Conservation (phyloP, 345 rosid species). For the Cardamine chenopodiifolia region DNA sequence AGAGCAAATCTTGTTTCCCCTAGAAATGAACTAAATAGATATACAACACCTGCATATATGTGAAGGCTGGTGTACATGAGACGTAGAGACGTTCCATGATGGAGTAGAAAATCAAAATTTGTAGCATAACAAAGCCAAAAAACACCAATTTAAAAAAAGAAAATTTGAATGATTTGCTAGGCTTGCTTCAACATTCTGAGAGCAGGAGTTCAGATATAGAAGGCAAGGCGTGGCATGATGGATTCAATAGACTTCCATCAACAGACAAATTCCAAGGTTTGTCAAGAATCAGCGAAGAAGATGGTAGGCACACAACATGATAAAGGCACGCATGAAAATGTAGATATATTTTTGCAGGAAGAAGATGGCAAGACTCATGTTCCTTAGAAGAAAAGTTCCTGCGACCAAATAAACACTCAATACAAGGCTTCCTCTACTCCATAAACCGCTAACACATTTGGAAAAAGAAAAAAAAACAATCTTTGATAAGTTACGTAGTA, state of each 20-base stretch:
- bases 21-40: conserved; percentile 47
- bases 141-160: conserved; percentile 46
- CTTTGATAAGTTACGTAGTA: neutral
- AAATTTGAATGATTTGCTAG: conserved; percentile 65
- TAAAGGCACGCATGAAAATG: conserved; percentile 65
- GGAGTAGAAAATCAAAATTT: conserved; percentile 35
- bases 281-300: conserved; percentile 39
- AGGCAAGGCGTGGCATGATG: conserved; percentile 48
- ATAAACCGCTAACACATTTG: conserved; percentile 7
- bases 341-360: conserved; percentile 55
- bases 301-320: conserved; percentile 40
- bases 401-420: conserved; percentile 94
- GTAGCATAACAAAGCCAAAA: conserved; percentile 48
- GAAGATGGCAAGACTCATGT: conserved; percentile 71
- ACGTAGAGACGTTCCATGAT: conserved; percentile 75
- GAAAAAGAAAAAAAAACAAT: neutral
- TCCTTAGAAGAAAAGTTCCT: conserved; percentile 72
- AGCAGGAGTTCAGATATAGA: conserved; percentile 66
- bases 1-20: conserved; percentile 42
- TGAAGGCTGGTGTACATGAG: conserved; percentile 78
- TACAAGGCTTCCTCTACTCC: conserved; percentile 46
- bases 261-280: conserved; percentile 56
- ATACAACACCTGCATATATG: conserved; percentile 78
- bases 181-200: conserved; percentile 75
- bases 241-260: conserved; percentile 67